phyloP scores from a whole-genome alignment of 2,329 filamentous ascomycete species.

The Aspergillus novoparasiticus region DNA sequence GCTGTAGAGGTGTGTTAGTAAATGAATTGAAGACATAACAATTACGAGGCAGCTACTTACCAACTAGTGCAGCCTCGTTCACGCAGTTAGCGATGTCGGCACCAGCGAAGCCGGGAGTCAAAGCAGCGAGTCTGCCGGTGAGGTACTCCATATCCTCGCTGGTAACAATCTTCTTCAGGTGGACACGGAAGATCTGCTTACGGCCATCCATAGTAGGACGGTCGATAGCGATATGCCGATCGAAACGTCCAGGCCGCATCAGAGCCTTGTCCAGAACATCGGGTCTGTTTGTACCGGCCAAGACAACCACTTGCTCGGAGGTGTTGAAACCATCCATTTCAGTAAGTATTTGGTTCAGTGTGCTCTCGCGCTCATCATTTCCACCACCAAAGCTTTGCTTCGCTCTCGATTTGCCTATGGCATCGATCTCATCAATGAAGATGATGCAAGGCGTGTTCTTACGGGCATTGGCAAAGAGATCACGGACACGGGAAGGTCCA shows the following conservation, averaged over 20 bases:
- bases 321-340: slow-evolving; percentile 99
- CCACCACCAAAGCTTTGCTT: slow-evolving; percentile 85
- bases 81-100: slow-evolving; percentile 98
- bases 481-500: slow-evolving; percentile 89
- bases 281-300: slow-evolving; percentile 93
- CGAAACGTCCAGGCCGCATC: slow-evolving; percentile 95
- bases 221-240: slow-evolving; percentile 94
- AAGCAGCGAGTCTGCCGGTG: slow-evolving; percentile 81
- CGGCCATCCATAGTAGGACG: slow-evolving; percentile 94
- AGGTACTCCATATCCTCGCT: slow-evolving; percentile 86
- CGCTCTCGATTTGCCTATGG: slow-evolving; percentile 86
- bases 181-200: slow-evolving; percentile 93
- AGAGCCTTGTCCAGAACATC: slow-evolving; percentile 94
- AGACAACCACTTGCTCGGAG: slow-evolving; percentile 90
- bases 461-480: slow-evolving; percentile 89
- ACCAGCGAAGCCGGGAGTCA: slow-evolving; percentile 95
- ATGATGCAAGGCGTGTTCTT: slow-evolving; percentile 98
- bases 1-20: slow-evolving; percentile 54
- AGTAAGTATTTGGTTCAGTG: slow-evolving; percentile 95
- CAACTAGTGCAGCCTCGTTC: slow-evolving; percentile 94
- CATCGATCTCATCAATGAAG: slow-evolving; percentile 99
- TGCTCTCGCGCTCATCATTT: slow-evolving; percentile 95
- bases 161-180: slow-evolving; percentile 92
- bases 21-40: neutral
- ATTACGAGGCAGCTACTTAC: slow-evolving; percentile 56